A percentile compares a stretch with the other conserved stretches of the same genome.
These are phyloP conservation scores for Moelleriella libera DNA, from an alignment of 2,329 filamentous ascomycete genomes.

Conservation along the genomic window DNA sequence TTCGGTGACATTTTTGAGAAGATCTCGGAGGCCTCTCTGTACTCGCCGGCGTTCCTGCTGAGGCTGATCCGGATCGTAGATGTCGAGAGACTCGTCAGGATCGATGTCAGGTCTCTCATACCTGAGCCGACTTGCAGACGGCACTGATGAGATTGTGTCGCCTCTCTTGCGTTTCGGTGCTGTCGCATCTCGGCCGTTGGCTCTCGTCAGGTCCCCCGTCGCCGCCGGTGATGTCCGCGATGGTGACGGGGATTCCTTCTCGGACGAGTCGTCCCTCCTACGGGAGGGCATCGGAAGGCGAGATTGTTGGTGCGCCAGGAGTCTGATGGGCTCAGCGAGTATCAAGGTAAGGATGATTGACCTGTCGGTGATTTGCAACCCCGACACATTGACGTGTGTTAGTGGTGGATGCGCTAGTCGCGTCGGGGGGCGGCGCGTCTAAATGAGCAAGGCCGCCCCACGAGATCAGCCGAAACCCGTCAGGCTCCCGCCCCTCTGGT, in stretches of 20 bases:
- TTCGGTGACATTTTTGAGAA: slow-evolving; percentile 47
- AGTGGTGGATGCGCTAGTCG: too few species aligned
- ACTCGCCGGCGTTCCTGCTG: slow-evolving; percentile 57
- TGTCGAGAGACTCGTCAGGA: slow-evolving; percentile 17
- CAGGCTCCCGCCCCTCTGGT: too few species aligned
- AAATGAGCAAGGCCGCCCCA: too few species aligned
- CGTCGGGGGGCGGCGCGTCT: too few species aligned
- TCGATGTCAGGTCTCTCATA: slow-evolving; percentile 6
- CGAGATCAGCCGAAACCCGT: too few species aligned
- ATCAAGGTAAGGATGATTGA: too few species aligned
- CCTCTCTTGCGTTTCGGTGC: slow-evolving; percentile 18
- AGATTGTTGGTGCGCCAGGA: too few species aligned
- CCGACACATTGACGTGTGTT: too few species aligned
- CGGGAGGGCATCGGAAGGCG: slow-evolving; percentile 13
- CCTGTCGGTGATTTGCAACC: too few species aligned
- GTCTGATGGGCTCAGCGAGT: too few species aligned
- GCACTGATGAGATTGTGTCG: slow-evolving; percentile 9
- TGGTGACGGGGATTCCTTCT: neutral
- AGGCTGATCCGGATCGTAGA: slow-evolving; percentile 75
- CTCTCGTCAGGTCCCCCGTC: slow-evolving; percentile 9
- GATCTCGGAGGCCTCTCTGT: slow-evolving; percentile 53
- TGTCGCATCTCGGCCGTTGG: slow-evolving; percentile 9
- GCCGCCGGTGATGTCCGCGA: slow-evolving; percentile 1
- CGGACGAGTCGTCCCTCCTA: slow-evolving; percentile 6
- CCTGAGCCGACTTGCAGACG: slow-evolving; percentile 10